phyloP scores from a whole-genome alignment of 2,329 filamentous ascomycete species.

The Aspergillus sclerotialis region DNA sequence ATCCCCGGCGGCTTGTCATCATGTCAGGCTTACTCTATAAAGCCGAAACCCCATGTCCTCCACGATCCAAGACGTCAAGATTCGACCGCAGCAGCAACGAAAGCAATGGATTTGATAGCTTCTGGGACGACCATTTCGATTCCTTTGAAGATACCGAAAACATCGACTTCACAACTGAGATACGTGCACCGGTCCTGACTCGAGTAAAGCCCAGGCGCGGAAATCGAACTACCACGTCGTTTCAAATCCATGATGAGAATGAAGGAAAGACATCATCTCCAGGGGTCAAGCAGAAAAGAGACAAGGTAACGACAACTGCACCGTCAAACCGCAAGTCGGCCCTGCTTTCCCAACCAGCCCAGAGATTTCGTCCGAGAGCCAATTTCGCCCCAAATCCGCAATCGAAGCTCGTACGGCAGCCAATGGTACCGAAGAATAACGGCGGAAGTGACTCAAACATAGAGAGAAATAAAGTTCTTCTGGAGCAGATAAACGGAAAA shows the following conservation, averaged over 20 bases:
- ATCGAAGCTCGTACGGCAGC: constrained; percentile 6
- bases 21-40: constrained; percentile 21
- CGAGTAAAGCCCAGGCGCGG: constrained; percentile 23
- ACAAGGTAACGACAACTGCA: constrained; percentile 8
- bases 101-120: constrained; percentile 14
- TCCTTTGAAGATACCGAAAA: constrained; percentile 29
- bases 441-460: constrained; percentile 5
- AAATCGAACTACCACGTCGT: constrained; percentile 18
- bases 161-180: constrained; percentile 36
- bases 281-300: constrained; percentile 11
- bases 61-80: constrained; percentile 15
- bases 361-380: constrained; percentile 31
- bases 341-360: constrained; percentile 33
- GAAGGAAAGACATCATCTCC: constrained; percentile 8
- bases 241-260: constrained; percentile 34
- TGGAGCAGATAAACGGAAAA: constrained; percentile 9
- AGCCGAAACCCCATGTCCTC: constrained; percentile 28
- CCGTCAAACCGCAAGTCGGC: constrained; percentile 22
- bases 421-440: constrained; percentile 5
- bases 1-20: constrained; percentile 1
- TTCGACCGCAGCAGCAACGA: constrained; percentile 10
- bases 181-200: constrained; percentile 23
- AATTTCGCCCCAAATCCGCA: constrained; percentile 18
- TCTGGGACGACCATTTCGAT: constrained; percentile 18
- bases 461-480: constrained; percentile 11